Percentiles rank a stretch among this genome's conserved stretches.
Conservation (phyloP, 1,284 basidiomycete species). For the Rugosomyces carneus region DNA sequence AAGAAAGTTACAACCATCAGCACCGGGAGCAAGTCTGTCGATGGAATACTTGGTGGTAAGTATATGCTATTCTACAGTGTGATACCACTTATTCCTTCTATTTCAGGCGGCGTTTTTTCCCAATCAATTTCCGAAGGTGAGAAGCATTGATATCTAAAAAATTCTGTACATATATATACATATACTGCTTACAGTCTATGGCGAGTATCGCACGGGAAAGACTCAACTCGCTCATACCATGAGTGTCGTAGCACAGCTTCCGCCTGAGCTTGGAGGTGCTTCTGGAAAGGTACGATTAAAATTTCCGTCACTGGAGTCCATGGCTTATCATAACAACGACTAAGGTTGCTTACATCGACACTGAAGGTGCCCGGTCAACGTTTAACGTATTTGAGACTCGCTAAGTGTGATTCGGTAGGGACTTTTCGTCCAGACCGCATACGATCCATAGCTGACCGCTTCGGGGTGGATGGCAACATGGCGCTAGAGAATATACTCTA, state of each 20-base stretch:
- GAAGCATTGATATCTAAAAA: conserved; percentile 7
- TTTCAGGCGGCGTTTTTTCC: conserved; percentile 74
- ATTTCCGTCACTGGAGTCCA: background rate
- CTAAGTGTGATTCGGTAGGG: conserved; percentile 36
- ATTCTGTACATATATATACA: background rate
- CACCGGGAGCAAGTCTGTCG: conserved; percentile 88
- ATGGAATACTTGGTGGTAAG: conserved; percentile 78
- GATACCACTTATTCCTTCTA: conserved; percentile 1
- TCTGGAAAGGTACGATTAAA: conserved; percentile 63
- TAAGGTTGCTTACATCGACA: conserved; percentile 89
- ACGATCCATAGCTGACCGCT: conserved; percentile 82
- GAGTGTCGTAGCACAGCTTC: conserved; percentile 84
- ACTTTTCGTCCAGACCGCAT: conserved; percentile 93
- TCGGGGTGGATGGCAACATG: conserved; percentile 83
- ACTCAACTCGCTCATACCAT: conserved; percentile 92
- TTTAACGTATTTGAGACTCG: background rate
- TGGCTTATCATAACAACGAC: background rate
- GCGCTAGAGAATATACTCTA: conserved; percentile 85
- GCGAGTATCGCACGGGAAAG: conserved; percentile 81
- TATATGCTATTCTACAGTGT: conserved; percentile 12
- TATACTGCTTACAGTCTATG: conserved; percentile 58
- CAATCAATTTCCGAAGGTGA: conserved; percentile 88
- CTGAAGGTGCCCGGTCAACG: conserved; percentile 55
- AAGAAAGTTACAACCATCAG: conserved; percentile 76
- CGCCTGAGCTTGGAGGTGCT: conserved; percentile 84